Evolutionary conservation across 352 stramenopile species (phyloP), one percentile per base, ranked within the genome.

Genomic region (Globisporangium mamillatum): DNA sequence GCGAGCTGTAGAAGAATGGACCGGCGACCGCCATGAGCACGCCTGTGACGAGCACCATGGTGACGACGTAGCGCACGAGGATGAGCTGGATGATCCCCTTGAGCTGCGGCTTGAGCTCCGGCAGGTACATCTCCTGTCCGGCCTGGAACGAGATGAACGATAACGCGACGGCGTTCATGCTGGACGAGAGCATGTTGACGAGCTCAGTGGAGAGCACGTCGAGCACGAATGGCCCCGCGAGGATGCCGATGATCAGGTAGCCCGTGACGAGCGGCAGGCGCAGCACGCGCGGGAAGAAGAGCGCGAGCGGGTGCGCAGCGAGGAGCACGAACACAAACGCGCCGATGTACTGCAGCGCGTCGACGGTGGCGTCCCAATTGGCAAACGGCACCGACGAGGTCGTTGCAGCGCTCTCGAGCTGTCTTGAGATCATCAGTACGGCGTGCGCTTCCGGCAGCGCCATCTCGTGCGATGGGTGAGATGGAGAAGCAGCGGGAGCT

Each of bases 81-180:
- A 44, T 44, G 8, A 90, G 71, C 34, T 78, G 72, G 24, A 87
- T 65, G 52, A 91, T 89, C 27, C 72, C 69, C 63, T 88, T 87
- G 62, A 91, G 75, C 62, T 91, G 83, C 22, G 83, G 83, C 22
- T 66, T 59, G 41, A 91, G 73, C 53, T 91, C 83, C 10, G 83
- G 83, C 22, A 86, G 65, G 50, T 91, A 91, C 65, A 91, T 87
- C 66, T 91, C 83, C 50, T 91, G 83, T 0, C 83, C 83, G 2
- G 83, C 81, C 68, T 91, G 81, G 69, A 90, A 90, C 64, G 83
- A 89, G 72, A 91, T 90, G 72, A 91, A 91, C 20, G 81, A 89
- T 16, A 91, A 72, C 48, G 83, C 81, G 60, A 90, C 72, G 25
- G 79, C 79, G 63, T 79, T 91, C 36, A 44, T 44, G 36, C 36